Percentiles rank a stretch among this genome's conserved stretches.
phyloP scores from a whole-genome alignment of 345 rosid species.

The Moricandia moricandioides region DNA sequence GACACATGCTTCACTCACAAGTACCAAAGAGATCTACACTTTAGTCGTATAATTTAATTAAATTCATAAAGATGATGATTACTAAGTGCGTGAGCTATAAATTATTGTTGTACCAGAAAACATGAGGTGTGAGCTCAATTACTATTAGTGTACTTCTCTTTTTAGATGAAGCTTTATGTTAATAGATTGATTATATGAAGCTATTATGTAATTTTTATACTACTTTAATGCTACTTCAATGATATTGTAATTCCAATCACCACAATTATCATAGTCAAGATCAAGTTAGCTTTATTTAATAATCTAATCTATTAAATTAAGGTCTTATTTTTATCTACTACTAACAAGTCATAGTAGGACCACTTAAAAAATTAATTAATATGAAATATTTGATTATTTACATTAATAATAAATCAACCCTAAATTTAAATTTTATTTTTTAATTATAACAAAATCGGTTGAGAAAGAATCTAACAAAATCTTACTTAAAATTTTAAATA shows the following conservation, averaged over 20 bases:
- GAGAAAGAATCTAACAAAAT: no score
- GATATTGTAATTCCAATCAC: constrained; percentile 5
- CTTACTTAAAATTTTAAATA: no score
- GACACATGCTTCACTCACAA: constrained; percentile 18
- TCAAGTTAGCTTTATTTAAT: not conserved
- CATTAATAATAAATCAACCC: no score
- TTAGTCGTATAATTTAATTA: not conserved
- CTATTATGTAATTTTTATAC: not conserved
- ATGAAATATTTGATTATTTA: no score
- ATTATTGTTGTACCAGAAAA: constrained; percentile 9
- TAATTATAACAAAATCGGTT: no score
- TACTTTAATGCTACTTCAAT: not conserved
- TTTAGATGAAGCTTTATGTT: constrained; percentile 3
- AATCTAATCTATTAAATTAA: no score
- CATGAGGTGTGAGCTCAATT: not conserved
- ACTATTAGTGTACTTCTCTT: not conserved
- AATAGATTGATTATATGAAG: not conserved
- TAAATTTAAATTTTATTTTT: no score
- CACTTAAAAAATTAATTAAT: no score
- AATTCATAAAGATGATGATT: constrained; percentile 13
- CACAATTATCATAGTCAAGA: constrained; percentile 7
- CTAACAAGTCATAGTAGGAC: no score
- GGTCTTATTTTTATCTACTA: no score
- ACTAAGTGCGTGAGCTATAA: constrained; percentile 14
- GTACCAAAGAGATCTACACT: constrained; percentile 18